Base-by-base conservation (phyloP, 345 rosid genomes). In the Eutrema yunnanense region DNA sequence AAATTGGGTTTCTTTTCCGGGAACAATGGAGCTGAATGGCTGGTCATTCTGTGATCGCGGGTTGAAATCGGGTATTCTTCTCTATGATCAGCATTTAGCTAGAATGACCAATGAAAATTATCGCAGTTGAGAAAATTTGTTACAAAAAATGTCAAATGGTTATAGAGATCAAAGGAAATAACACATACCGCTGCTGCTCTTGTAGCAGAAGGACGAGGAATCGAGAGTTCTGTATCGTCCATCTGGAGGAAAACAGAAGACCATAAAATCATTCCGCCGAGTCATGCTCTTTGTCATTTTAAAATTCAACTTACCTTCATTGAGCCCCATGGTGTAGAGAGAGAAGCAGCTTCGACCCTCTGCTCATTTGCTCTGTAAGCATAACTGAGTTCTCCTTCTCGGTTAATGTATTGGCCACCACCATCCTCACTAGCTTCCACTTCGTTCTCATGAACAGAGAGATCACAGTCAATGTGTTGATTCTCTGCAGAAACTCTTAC, bases 21-120 rank as follows among this genome's bases (percentile, higher is more conserved):
- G 78, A 90, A 80, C 71, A 96, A 73, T 27, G 99, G 99, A 14
- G 96, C 99, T 14, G 99, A 96, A 81, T 86, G 73, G 75, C 99
- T 95, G 66, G 81, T 80, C 61, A 77, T 62, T 79, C 71, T 83
- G 34, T 73, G 85, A 69, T 82, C 86, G 71, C 90, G 82, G 22
- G 62, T 44, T 65, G 80, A 50, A 46, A 57, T 74, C 10, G 54
- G 83, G 58, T 76, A 10, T 43, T 87, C 92, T 46, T 81, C 91
- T 46, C 81, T 79, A 78, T 80, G 82, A 53, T 86, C 90, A 47
- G 51, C 67, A 66, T 82, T 73, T 60, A 81, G 76, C 98, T 60
- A 26, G 47, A 59, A 40, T 59, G 9, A 40, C 33, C 63, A 58
- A 37, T 38, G 33, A 40, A 16, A 41, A 11, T 29, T 22, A 40